These are phyloP conservation scores for Choanephora cucurbitarum DNA, from an alignment of 371 early-diverging fungal genomes.

Conservation along the genomic window DNA sequence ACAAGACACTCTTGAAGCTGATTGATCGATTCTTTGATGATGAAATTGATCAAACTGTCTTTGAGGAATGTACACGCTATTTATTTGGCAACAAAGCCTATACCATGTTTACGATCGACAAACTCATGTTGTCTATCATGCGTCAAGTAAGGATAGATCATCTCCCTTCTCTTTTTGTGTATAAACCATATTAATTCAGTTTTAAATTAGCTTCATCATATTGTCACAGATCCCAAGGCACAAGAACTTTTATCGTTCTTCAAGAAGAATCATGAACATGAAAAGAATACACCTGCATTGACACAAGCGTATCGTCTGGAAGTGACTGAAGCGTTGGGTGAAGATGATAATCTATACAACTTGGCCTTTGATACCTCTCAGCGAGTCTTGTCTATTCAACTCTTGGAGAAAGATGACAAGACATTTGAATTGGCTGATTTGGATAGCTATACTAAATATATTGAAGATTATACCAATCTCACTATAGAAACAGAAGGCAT, in stretches of 20 bases:
- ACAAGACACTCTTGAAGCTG: conserved; percentile 67
- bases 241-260: conserved; percentile 23
- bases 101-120: conserved; percentile 84
- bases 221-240: conserved; percentile 25
- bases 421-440: conserved; percentile 30
- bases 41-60: conserved; percentile 78
- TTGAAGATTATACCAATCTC: conserved; percentile 77
- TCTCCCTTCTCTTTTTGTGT: too few species aligned
- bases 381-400: conserved; percentile 71
- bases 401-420: conserved; percentile 68
- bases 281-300: conserved; percentile 32
- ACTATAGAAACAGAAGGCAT: conserved; percentile 65
- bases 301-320: conserved; percentile 51
- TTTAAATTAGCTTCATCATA: conserved; percentile 19
- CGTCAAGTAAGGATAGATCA: conserved; percentile 28
- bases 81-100: conserved; percentile 89
- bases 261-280: conserved; percentile 27
- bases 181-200: background rate
- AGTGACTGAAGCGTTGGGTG: conserved; percentile 42
- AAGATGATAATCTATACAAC: conserved; percentile 79
- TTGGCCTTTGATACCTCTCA: conserved; percentile 63
- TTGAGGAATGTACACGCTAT: conserved; percentile 88
- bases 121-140: conserved; percentile 32
- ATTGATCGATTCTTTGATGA: conserved; percentile 74
- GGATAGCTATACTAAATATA: conserved; percentile 87